phyloP scores from a whole-genome alignment of 2,329 filamentous ascomycete species.

The Pseudopyricularia cyperi region DNA sequence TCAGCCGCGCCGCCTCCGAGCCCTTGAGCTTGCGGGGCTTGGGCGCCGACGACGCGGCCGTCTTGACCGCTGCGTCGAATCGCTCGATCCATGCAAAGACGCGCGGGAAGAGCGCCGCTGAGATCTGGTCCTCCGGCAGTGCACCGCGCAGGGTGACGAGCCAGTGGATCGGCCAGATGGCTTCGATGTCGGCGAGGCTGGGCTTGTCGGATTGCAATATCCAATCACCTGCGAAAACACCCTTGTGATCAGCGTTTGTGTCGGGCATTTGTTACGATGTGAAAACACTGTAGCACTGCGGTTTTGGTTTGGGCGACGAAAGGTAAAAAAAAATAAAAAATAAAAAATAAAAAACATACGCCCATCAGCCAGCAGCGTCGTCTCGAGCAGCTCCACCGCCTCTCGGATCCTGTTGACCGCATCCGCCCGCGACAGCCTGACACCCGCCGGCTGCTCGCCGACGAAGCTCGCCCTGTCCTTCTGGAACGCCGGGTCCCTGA shows the following conservation, averaged over 20 bases:
- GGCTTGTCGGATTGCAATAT: slow-evolving; percentile 37
- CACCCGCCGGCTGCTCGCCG: slow-evolving; percentile 10
- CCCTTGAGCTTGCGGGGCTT: slow-evolving; percentile 34
- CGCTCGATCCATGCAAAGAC: slow-evolving; percentile 51
- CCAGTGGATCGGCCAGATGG: slow-evolving; percentile 58
- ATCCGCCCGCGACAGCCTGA: slow-evolving; percentile 28
- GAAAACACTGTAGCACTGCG: too few species aligned
- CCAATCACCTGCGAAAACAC: slow-evolving; percentile 29
- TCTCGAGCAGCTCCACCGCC: slow-evolving; percentile 46
- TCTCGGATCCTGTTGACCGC: slow-evolving; percentile 40
- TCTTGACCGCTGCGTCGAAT: slow-evolving; percentile 37
- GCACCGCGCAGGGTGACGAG: slow-evolving; percentile 35
- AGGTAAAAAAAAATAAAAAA: not conserved
- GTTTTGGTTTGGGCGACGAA: not conserved
- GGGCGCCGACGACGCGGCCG: slow-evolving; percentile 20
- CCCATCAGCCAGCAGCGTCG: slow-evolving; percentile 50
- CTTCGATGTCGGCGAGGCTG: slow-evolving; percentile 55
- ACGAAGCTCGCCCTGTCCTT: slow-evolving; percentile 38
- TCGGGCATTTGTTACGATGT: too few species aligned
- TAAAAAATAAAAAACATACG: slow-evolving; percentile 15
- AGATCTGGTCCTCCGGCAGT: slow-evolving; percentile 39
- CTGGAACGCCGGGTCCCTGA: slow-evolving; percentile 44
- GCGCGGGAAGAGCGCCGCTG: slow-evolving; percentile 37
- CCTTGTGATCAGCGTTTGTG: not conserved
- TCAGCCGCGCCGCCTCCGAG: slow-evolving; percentile 34